Percentiles rank a stretch among this genome's conserved stretches.
These are phyloP conservation scores for Anisodus acutangulus DNA, from an alignment of 257 asterid genomes.

Conservation along the genomic window DNA sequence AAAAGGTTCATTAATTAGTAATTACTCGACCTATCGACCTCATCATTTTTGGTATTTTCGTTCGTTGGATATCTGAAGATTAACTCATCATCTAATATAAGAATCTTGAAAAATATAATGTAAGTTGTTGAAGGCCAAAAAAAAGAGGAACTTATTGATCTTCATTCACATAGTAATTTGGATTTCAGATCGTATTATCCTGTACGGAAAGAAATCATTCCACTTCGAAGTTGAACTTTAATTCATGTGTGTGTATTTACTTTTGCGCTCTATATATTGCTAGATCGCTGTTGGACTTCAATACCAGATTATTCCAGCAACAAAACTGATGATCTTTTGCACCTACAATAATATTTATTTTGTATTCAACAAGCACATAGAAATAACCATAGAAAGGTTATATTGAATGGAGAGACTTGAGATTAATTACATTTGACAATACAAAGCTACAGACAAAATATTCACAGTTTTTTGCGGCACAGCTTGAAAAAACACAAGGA, in stretches of 20 bases:
- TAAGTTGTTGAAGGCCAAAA: not conserved
- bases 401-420: not conserved
- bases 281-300: too few species aligned
- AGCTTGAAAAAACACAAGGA: not conserved
- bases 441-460: conserved; percentile 18
- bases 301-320: too few species aligned
- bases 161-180: not conserved
- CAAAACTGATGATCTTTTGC: too few species aligned
- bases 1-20: not conserved
- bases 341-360: too few species aligned
- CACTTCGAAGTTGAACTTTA: too few species aligned
- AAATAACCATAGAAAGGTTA: not conserved
- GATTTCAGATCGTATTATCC: not conserved
- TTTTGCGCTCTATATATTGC: not conserved
- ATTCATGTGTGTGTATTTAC: not conserved
- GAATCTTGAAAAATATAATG: not conserved
- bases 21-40: not conserved
- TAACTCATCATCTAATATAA: too few species aligned
- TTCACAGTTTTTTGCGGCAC: conserved; percentile 9
- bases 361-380: not conserved
- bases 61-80: too few species aligned
- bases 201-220: too few species aligned
- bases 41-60: too few species aligned
- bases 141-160: not conserved
- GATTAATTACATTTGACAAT: not conserved